A percentile compares a stretch with the other conserved stretches of the same genome.
Evolutionary conservation across 148 eudicot genomes (phyloP).

Genomic region (Euryodendron excelsum): DNA sequence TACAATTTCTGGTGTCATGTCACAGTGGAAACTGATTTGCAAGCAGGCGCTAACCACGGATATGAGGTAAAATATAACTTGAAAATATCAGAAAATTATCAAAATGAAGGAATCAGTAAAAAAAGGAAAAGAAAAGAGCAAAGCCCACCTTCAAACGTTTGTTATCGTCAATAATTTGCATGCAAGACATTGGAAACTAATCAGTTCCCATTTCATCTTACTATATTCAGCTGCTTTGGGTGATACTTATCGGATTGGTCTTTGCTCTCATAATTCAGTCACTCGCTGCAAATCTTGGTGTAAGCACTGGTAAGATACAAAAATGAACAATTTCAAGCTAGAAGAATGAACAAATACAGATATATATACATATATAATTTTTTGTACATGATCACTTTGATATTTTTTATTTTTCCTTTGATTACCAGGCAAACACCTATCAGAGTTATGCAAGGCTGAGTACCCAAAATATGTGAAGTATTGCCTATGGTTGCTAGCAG

Average conservation of each 20-base stretch:
- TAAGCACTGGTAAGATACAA: conserved; percentile 44
- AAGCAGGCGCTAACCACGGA: conserved; percentile 85
- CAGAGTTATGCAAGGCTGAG: conserved; percentile 65
- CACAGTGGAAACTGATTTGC: conserved; percentile 93
- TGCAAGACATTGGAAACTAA: neutral
- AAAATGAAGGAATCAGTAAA: neutral
- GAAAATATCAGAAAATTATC: neutral
- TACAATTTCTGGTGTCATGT: neutral
- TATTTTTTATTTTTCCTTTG: neutral
- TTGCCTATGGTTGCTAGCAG: conserved; percentile 65
- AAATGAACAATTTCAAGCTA: neutral
- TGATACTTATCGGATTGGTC: conserved; percentile 53
- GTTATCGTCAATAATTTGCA: neutral
- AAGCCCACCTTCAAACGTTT: neutral
- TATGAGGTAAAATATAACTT: conserved; percentile 47
- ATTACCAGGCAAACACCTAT: conserved; percentile 50
- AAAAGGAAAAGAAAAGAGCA: neutral
- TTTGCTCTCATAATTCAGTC: conserved; percentile 71
- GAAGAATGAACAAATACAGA: neutral
- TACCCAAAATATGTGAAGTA: conserved; percentile 53
- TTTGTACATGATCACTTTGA: neutral
- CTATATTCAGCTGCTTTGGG: conserved; percentile 62
- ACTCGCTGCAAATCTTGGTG: conserved; percentile 73
- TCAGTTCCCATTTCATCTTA: neutral
- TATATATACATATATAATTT: too few species aligned